Percentiles rank a stretch among this genome's conserved stretches.
Conservation (phyloP, 1,284 basidiomycete genomes). For the Naganishia cerealis region DNA sequence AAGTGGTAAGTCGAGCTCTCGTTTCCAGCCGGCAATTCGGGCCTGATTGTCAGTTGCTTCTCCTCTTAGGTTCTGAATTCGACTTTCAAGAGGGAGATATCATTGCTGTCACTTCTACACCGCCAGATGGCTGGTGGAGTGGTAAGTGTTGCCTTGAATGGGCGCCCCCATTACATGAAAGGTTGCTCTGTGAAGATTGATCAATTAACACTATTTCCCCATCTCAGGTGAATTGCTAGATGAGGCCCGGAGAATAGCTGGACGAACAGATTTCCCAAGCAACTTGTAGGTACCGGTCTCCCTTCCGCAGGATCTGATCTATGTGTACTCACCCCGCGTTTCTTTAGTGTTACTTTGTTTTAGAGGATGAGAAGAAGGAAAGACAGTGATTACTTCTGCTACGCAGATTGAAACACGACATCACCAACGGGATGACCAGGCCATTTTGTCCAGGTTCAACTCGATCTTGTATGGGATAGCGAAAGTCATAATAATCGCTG, state of each 20-base stretch:
- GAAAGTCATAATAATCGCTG: too few relatives aligned
- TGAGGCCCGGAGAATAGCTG: slow-evolving; percentile 72
- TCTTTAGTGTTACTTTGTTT: slow-evolving; percentile 42
- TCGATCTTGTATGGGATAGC: too few relatives aligned
- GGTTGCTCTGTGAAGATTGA: neutral
- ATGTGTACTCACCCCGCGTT: neutral
- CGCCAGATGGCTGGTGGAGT: slow-evolving; percentile 93
- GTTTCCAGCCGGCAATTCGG: neutral
- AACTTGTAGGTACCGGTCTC: slow-evolving; percentile 63
- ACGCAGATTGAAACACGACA: neutral
- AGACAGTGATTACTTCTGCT: neutral
- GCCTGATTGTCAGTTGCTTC: neutral
- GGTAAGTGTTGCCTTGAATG: slow-evolving; percentile 59
- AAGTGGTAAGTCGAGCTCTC: slow-evolving; percentile 57
- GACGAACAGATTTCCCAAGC: slow-evolving; percentile 84
- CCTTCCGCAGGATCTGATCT: neutral
- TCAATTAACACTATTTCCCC: neutral
- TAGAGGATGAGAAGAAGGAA: slow-evolving; percentile 21
- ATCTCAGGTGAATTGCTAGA: slow-evolving; percentile 64
- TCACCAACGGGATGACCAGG: neutral
- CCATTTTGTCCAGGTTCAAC: neutral
- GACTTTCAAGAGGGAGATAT: slow-evolving; percentile 88
- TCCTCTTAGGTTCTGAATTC: slow-evolving; percentile 56
- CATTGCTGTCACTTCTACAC: slow-evolving; percentile 85
- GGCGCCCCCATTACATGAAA: neutral